These are phyloP conservation scores for Lunularia cruciata DNA, from an alignment of 225 moss, liverwort and hornwort species.

Conservation along the genomic window DNA sequence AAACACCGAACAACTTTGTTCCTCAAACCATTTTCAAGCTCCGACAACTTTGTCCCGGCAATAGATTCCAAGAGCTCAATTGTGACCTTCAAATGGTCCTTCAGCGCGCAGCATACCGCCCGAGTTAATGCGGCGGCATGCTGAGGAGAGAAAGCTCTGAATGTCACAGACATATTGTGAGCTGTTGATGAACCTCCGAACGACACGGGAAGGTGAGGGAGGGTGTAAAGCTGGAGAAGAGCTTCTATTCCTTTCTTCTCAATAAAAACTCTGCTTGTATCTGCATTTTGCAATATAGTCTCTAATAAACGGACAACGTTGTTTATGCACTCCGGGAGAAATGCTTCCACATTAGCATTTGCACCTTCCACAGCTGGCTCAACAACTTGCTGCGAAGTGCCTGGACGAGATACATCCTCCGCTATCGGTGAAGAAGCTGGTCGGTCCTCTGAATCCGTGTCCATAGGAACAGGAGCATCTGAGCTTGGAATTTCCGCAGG, in stretches of 20 bases:
- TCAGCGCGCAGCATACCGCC: constrained; percentile 79
- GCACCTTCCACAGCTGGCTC: constrained; percentile 59
- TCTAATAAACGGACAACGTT: constrained; percentile 89
- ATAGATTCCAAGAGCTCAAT: constrained; percentile 57
- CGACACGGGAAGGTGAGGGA: constrained; percentile 82
- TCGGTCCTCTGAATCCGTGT: constrained; percentile 81
- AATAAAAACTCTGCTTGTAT: constrained; percentile 91
- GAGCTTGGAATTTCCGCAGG: constrained; percentile 40
- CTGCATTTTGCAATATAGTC: constrained; percentile 87
- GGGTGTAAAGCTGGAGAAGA: constrained; percentile 80
- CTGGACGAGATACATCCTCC: constrained; percentile 44
- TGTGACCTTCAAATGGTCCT: constrained; percentile 69
- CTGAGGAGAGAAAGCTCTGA: constrained; percentile 92
- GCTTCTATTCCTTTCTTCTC: constrained; percentile 97
- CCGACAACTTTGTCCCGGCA: constrained; percentile 64
- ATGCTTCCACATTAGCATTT: constrained; percentile 52
- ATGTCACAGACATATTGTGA: constrained; percentile 95
- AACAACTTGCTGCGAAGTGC: constrained; percentile 48
- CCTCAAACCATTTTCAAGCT: constrained; percentile 53
- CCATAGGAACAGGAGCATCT: constrained; percentile 94
- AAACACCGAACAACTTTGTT: constrained; percentile 69
- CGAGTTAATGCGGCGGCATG: constrained; percentile 74
- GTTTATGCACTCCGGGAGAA: constrained; percentile 95
- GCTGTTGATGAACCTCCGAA: constrained; percentile 97
- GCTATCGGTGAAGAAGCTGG: constrained; percentile 23